Evolutionary conservation across 768 basidiomycete genomes (phyloP).

Genomic region (Mycena albidolilacea): DNA sequence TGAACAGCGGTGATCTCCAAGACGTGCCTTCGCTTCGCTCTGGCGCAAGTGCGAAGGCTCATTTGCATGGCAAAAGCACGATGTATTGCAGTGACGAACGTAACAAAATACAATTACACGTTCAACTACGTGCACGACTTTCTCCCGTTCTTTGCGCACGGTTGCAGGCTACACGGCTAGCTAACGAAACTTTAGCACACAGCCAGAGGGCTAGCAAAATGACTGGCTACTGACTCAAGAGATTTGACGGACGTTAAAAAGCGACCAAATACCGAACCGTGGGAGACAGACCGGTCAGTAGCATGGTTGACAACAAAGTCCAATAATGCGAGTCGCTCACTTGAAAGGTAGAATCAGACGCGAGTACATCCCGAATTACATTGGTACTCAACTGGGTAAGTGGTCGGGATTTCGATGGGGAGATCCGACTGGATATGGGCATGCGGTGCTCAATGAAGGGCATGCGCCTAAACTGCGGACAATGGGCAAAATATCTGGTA

Average conservation of each 20-base stretch:
- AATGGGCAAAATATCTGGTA: background rate
- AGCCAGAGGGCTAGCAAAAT: constrained; percentile 9
- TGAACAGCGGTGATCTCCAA: too few relatives aligned
- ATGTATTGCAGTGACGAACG: too few relatives aligned
- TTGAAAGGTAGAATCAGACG: too few relatives aligned
- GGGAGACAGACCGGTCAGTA: too few relatives aligned
- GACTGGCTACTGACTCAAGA: background rate
- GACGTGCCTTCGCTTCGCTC: too few relatives aligned
- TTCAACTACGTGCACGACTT: background rate
- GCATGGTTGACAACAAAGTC: too few relatives aligned
- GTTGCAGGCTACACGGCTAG: constrained; percentile 4
- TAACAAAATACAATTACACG: background rate
- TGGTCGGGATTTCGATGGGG: background rate
- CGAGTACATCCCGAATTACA: constrained; percentile 5
- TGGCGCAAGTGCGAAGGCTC: too few relatives aligned
- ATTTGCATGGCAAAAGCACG: too few relatives aligned
- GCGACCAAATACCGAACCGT: background rate
- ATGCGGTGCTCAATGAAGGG: background rate
- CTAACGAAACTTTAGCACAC: constrained; percentile 4
- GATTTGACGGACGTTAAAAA: too few relatives aligned
- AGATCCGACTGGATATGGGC: background rate
- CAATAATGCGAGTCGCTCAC: too few relatives aligned
- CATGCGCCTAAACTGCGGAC: background rate
- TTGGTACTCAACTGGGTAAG: constrained; percentile 10
- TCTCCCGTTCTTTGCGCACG: background rate